Evolutionary conservation across 768 basidiomycete genomes (phyloP).

Genomic region (Phylloporus arenicola): DNA sequence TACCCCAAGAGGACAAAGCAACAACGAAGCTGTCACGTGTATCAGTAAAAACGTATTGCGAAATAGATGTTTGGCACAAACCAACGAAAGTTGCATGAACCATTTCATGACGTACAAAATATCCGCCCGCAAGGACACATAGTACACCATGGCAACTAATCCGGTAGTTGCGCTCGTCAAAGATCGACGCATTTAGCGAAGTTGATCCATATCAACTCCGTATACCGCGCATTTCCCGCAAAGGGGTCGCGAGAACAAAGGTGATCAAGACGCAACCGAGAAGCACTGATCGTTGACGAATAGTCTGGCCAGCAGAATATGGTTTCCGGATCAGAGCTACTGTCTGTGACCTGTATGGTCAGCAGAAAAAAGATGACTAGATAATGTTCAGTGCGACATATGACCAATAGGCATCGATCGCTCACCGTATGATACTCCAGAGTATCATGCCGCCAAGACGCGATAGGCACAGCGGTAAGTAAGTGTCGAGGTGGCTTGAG

Average conservation of each 20-base stretch:
- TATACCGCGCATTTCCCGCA: constrained; percentile 23
- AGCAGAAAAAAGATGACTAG: constrained; percentile 22
- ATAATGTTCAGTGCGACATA: not conserved
- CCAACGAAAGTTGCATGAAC: constrained; percentile 25
- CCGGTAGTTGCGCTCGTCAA: constrained; percentile 7
- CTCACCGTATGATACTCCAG: constrained; percentile 21
- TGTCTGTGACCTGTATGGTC: constrained; percentile 17
- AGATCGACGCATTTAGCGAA: constrained; percentile 8
- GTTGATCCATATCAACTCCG: constrained; percentile 24
- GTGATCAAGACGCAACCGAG: constrained; percentile 14
- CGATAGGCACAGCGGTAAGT: constrained; percentile 26
- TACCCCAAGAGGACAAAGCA: constrained; percentile 10
- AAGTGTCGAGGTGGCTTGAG: constrained; percentile 2
- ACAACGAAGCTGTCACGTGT: constrained; percentile 2
- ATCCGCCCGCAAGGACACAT: not conserved
- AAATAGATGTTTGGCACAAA: not conserved
- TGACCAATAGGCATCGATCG: no score
- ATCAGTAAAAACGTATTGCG: not conserved
- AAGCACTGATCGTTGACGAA: constrained; percentile 6
- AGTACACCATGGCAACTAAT: constrained; percentile 15
- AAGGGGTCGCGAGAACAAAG: constrained; percentile 26
- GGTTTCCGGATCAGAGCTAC: constrained; percentile 5
- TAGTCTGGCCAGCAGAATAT: not conserved
- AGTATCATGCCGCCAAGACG: constrained; percentile 22
- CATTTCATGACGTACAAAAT: constrained; percentile 23